phyloP scores from a whole-genome alignment of 78 protist genomes.

The Bigelowiella natans region DNA sequence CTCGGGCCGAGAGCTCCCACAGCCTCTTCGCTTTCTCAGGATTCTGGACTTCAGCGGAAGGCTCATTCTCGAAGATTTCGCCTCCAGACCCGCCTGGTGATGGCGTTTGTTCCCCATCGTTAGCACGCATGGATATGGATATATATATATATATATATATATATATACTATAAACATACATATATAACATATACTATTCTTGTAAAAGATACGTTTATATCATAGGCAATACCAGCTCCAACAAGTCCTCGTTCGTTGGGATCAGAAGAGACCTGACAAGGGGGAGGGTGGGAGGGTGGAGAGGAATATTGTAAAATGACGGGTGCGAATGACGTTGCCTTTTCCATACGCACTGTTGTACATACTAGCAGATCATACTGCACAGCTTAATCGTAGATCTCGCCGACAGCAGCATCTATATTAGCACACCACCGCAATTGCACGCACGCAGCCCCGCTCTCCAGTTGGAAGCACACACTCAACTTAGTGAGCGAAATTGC shows the following conservation, averaged over 20 bases:
- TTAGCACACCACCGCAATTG: not conserved
- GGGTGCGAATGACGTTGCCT: no score
- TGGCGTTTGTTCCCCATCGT: no score
- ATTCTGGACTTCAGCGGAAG: not conserved
- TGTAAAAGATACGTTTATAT: not conserved
- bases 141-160: no score
- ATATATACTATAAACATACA: no score
- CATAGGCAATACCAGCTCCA: not conserved
- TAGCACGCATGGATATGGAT: no score
- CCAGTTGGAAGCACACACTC: not conserved
- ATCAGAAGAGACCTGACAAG: not conserved
- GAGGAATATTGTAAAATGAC: no score
- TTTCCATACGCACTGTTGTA: no score
- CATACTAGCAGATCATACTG: no score
- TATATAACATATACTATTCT: no score
- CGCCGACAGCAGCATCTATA: not conserved
- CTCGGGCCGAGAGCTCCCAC: not conserved
- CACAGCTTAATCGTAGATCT: not conserved
- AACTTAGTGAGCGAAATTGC: not conserved
- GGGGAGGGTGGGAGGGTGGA: no score
- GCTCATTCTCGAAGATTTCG: slow-evolving; percentile 1
- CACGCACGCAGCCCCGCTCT: not conserved
- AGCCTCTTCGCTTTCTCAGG: not conserved
- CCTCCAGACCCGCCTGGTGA: slow-evolving; percentile 20
- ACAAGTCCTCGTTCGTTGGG: not conserved